Base-by-base conservation (phyloP, 805 yeast species). In the Nakazawaea ambrosiae region DNA sequence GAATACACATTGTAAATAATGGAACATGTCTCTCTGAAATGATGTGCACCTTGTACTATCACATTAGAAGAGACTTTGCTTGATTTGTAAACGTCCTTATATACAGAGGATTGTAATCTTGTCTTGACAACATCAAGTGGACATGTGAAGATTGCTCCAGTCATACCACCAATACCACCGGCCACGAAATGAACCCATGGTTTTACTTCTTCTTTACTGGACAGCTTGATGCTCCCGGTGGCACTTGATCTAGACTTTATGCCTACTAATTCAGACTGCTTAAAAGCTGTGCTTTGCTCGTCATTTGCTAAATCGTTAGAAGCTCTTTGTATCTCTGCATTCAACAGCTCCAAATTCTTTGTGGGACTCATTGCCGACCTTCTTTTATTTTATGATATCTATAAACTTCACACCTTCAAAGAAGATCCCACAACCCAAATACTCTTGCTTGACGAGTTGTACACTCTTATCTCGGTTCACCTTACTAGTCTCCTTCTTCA, bases 121-220 rank as follows among this genome's bases (percentile, higher is more conserved):
- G 99, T 92, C 55, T 92, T 92, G 26, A 92, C 96, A 34, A 92
- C 94, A 58, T 89, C 99, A 44, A 92, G 75, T 1, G 99, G 99
- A 49, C 96, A 81, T 0, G 99, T 92, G 38, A 78, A 79, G 3
- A 90, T 63, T 2, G 98, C 96, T 19, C 99, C 99, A 22, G 90
- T 85, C 97, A 92, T 92, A 12, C 98, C 99, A 24, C 97, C 99
- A 19, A 85, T 57, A 11, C 95, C 95, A 35, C 92, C 94, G 10
- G 94, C 89, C n/a, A 84, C 84, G 54, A 84, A 84, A 60, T 83
- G 90, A 5, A 82, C 87, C 90, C 78, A 73, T 25, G 79, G 78
- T 41, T 59, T 57, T 2, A 67, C 66, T 27, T 52, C 45, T 22
- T 36, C 16, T 4, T 14, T 18, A 11, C 19, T 12, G 10, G 8